phyloP scores from a whole-genome alignment of 164 flowering plant species.

The Vitis riparia region DNA sequence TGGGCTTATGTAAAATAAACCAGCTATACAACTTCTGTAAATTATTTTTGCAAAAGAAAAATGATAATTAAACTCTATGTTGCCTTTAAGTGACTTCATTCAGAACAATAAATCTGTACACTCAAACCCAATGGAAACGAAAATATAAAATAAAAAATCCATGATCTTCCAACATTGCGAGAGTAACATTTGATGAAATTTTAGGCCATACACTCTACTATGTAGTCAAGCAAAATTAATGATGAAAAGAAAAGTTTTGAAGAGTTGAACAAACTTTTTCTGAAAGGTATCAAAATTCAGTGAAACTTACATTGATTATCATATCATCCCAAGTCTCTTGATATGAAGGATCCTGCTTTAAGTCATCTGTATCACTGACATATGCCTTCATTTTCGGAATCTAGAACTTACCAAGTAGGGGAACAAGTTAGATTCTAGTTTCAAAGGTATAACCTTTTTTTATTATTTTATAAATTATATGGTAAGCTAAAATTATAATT shows the following conservation, averaged over 20 bases:
- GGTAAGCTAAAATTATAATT: background rate
- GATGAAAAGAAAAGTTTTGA: background rate
- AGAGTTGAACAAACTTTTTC: too few species aligned
- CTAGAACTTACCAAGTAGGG: conserved; percentile 77
- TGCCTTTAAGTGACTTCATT: too few species aligned
- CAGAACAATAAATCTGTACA: too few species aligned
- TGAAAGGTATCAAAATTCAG: background rate
- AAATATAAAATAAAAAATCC: background rate
- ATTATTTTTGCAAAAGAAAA: too few species aligned
- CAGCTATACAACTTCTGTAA: too few species aligned
- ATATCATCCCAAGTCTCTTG: conserved; percentile 97
- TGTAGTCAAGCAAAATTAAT: background rate
- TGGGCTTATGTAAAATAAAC: too few species aligned
- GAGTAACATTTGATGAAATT: too few species aligned
- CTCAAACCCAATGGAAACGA: too few species aligned
- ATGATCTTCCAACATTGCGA: background rate
- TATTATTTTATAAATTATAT: background rate
- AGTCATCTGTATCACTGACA: conserved; percentile 90
- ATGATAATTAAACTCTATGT: too few species aligned
- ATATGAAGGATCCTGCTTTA: conserved; percentile 80
- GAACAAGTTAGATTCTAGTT: conserved; percentile 29
- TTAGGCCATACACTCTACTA: background rate
- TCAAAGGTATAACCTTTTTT: background rate
- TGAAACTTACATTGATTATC: conserved; percentile 78
- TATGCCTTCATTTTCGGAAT: conserved; percentile 98